Evolutionary conservation across 768 basidiomycete species (phyloP).

Genomic region (Agrocybe chaxingu): DNA sequence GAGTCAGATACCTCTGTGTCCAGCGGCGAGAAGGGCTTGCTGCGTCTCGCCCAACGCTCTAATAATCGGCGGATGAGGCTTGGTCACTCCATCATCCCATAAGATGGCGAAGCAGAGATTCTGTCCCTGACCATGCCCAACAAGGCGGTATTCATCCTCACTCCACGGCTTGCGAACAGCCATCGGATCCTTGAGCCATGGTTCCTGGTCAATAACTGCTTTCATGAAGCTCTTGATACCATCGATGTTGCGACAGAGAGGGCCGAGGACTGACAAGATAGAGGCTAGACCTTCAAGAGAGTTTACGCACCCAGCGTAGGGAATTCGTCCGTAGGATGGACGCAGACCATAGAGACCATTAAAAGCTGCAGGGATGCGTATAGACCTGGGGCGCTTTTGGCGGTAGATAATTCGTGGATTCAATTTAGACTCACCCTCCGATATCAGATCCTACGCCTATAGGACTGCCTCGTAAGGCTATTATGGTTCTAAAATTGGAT

Average conservation of each 20-base stretch:
- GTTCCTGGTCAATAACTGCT: slow-evolving; percentile 52
- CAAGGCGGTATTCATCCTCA: slow-evolving; percentile 54
- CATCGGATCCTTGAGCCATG: slow-evolving; percentile 68
- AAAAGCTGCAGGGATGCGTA: slow-evolving; percentile 68
- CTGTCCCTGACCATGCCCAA: slow-evolving; percentile 53
- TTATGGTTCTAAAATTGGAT: no score
- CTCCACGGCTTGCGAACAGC: slow-evolving; percentile 58
- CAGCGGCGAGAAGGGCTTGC: slow-evolving; percentile 53
- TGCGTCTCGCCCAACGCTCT: slow-evolving; percentile 58
- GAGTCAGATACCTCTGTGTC: slow-evolving; percentile 53
- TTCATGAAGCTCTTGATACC: slow-evolving; percentile 69
- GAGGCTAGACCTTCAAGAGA: slow-evolving; percentile 71
- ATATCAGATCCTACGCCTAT: slow-evolving; percentile 79
- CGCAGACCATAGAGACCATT: slow-evolving; percentile 71
- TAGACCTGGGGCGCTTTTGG: slow-evolving; percentile 42
- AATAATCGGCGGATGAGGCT: slow-evolving; percentile 62
- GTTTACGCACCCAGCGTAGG: slow-evolving; percentile 65
- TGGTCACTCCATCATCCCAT: slow-evolving; percentile 61
- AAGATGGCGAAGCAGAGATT: slow-evolving; percentile 56
- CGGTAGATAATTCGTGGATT: not conserved
- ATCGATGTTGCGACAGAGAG: slow-evolving; percentile 53
- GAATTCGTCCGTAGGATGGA: slow-evolving; percentile 67
- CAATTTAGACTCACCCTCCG: slow-evolving; percentile 50
- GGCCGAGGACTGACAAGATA: slow-evolving; percentile 70
- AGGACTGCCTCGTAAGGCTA: slow-evolving; percentile 45